Evolutionary conservation across 2,329 filamentous ascomycete genomes (phyloP).

Genomic region (Phoma sp.): DNA sequence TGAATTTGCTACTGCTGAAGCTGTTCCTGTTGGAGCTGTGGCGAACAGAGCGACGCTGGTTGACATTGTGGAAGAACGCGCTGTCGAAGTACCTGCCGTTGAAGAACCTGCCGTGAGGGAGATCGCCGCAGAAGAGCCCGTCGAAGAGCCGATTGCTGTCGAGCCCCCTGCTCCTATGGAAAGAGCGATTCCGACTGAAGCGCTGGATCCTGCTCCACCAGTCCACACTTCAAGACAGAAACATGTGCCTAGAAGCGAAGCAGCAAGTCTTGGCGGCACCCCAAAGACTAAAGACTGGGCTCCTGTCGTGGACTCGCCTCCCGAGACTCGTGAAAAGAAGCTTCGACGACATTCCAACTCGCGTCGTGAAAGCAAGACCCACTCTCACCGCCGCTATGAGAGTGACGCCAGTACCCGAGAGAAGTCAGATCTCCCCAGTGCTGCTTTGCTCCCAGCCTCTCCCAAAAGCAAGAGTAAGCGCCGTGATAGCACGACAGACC

Average conservation of each 20-base stretch:
- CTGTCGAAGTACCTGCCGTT: neutral
- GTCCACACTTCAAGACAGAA: neutral
- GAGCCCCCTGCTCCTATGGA: neutral
- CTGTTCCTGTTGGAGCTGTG: neutral
- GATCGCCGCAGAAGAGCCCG: neutral
- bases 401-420: slow-evolving; percentile 40
- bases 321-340: slow-evolving; percentile 32
- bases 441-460: slow-evolving; percentile 25
- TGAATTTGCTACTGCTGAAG: neutral
- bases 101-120: neutral
- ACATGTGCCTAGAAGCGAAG: neutral
- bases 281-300: slow-evolving; percentile 36
- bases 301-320: slow-evolving; percentile 28
- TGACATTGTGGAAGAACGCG: neutral
- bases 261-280: slow-evolving; percentile 6
- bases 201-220: neutral
- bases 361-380: slow-evolving; percentile 30
- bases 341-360: slow-evolving; percentile 40
- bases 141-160: neutral
- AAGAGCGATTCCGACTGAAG: neutral
- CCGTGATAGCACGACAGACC: slow-evolving; percentile 42
- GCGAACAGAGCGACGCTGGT: no score
- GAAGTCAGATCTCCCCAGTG: slow-evolving; percentile 25
- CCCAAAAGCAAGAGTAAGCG: slow-evolving; percentile 35
- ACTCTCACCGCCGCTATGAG: slow-evolving; percentile 37